Evolutionary conservation across 495 filamentous ascomycete genomes (phyloP).

Genomic region (Aspergillus bertholletiae): DNA sequence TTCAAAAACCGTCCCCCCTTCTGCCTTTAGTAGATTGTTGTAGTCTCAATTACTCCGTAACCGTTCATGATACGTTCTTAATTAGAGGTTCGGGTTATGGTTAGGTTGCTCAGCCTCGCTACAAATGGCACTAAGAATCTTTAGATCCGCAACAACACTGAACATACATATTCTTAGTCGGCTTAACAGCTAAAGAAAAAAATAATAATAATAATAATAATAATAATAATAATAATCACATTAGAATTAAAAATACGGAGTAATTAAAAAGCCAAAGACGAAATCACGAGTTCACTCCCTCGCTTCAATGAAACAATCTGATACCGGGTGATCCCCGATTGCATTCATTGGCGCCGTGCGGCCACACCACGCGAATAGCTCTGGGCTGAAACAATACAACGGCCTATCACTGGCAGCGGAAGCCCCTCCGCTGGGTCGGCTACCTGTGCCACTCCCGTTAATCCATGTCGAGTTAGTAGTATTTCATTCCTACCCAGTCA

Average conservation of each 20-base stretch:
- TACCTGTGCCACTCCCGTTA: not conserved
- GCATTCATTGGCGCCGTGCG: not conserved
- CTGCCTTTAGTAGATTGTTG: too few species aligned
- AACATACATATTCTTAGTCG: not conserved
- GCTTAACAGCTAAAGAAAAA: not conserved
- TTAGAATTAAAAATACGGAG: too few species aligned
- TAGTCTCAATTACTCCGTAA: not conserved
- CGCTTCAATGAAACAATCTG: constrained; percentile 1
- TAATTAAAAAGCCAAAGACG: not conserved
- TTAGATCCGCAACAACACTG: not conserved
- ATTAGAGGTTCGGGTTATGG: not conserved
- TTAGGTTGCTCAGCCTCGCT: not conserved
- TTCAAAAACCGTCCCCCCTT: not conserved
- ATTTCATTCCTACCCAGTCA: not conserved
- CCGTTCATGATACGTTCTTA: not conserved
- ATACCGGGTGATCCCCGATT: not conserved
- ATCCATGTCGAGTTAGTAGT: not conserved
- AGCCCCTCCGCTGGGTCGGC: not conserved
- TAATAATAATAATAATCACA: too few species aligned
- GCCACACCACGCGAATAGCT: constrained; percentile 1
- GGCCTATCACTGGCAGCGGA: not conserved
- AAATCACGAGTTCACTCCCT: not conserved
- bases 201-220: too few species aligned
- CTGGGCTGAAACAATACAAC: not conserved
- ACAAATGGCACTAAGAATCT: not conserved